phyloP scores from a whole-genome alignment of 1,139 yeast genomes.

The Geotrichum histeridarum region DNA sequence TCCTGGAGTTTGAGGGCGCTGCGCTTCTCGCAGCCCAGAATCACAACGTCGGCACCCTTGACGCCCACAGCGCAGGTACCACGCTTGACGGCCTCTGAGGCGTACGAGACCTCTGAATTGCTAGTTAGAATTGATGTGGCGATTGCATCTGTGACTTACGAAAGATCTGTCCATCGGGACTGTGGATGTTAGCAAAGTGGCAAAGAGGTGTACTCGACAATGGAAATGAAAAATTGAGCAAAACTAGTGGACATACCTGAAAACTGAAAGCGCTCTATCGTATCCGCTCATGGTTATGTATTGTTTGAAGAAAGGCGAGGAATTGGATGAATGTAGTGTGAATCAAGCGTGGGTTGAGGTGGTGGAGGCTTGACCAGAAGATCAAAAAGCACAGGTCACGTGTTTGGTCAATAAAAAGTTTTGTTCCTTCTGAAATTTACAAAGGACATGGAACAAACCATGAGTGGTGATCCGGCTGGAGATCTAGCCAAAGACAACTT shows the following conservation, averaged over 20 bases:
- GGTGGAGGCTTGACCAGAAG: slow-evolving; percentile 6
- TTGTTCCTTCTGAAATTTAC: not conserved
- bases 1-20: slow-evolving; percentile 93
- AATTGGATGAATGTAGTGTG: slow-evolving; percentile 3
- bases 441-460: not conserved
- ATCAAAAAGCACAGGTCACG: slow-evolving; percentile 2
- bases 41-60: slow-evolving; percentile 83
- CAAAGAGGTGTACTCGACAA: not conserved
- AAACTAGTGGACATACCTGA: slow-evolving; percentile 59
- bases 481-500: too few relatives aligned
- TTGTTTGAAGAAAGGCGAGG: not conserved
- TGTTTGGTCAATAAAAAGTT: not conserved
- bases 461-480: not conserved
- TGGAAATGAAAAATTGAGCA: not conserved
- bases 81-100: slow-evolving; percentile 94
- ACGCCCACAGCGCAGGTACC: slow-evolving; percentile 98
- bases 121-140: slow-evolving; percentile 7
- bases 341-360: slow-evolving; percentile 10
- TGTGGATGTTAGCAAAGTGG: slow-evolving; percentile 28
- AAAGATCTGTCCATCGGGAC: slow-evolving; percentile 98
- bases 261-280: slow-evolving; percentile 98
- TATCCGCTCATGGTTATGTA: slow-evolving; percentile 76
- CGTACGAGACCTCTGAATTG: slow-evolving; percentile 82
- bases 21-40: slow-evolving; percentile 93
- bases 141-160: slow-evolving; percentile 46